Conservation (phyloP, 805 yeast species). For the Pichia manshurica region DNA sequence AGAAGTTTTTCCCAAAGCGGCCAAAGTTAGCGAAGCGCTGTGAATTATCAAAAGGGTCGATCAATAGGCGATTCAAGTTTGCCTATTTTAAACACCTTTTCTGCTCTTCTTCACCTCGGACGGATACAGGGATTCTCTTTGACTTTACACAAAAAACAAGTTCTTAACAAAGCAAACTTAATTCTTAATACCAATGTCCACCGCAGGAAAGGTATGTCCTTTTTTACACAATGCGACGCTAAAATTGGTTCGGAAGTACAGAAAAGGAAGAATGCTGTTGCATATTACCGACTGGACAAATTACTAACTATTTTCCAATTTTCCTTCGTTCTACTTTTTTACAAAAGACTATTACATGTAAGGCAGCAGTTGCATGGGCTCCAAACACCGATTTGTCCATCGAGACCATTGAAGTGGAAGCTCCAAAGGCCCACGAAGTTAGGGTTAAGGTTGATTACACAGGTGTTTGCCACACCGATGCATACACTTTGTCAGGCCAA, state of each 20-base stretch:
- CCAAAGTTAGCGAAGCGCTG: not conserved
- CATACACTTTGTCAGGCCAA: constrained; percentile 87
- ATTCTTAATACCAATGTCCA: constrained; percentile 21
- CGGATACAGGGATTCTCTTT: not conserved
- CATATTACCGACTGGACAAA: no score
- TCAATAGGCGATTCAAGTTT: no score
- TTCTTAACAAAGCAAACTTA: not conserved
- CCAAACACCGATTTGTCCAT: constrained; percentile 70
- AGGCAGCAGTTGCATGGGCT: constrained; percentile 98
- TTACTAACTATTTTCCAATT: not conserved
- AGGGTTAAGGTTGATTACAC: constrained; percentile 82
- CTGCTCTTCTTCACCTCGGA: no score
- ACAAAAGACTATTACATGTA: constrained; percentile 60
- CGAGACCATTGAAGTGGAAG: constrained; percentile 84
- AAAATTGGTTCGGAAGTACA: no score
- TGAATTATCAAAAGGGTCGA: no score
- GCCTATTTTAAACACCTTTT: no score
- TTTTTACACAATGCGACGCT: no score
- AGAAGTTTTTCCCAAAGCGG: not conserved
- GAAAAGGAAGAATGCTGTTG: no score
- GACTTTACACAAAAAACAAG: not conserved
- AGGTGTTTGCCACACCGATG: constrained; percentile 98
- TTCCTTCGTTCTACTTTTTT: not conserved
- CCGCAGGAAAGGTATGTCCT: constrained; percentile 27
- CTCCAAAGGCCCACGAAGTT: constrained; percentile 97